A percentile compares a stretch with the other conserved stretches of the same genome.
These are phyloP conservation scores for Phytophthora sojae DNA, from an alignment of 352 stramenopile genomes.

Conservation along the genomic window DNA sequence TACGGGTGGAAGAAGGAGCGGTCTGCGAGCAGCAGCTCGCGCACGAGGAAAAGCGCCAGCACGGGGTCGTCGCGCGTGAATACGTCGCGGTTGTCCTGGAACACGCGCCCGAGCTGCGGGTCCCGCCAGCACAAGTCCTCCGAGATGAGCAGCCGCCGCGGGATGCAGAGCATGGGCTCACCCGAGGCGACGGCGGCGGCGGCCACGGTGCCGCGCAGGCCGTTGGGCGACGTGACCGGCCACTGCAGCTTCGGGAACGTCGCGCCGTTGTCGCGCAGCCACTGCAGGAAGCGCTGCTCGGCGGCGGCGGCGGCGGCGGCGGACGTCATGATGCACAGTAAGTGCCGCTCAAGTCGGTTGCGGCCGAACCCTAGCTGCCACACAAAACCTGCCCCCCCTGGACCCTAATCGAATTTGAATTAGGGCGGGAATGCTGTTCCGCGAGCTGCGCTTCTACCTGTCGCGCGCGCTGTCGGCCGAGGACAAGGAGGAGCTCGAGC, in stretches of 20 bases:
- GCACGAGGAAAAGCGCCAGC: constrained; percentile 85
- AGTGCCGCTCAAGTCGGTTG: not conserved
- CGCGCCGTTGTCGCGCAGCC: constrained; percentile 76
- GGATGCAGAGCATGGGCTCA: constrained; percentile 80
- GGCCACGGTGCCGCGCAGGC: constrained; percentile 69
- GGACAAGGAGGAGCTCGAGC: constrained; percentile 29
- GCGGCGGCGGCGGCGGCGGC: not conserved
- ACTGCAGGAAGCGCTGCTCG: constrained; percentile 69
- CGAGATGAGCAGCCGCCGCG: constrained; percentile 73
- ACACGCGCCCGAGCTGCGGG: constrained; percentile 51
- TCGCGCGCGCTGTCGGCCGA: constrained; percentile 24
- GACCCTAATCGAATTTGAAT: constrained; percentile 14
- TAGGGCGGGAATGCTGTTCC: constrained; percentile 32
- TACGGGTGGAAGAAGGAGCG: constrained; percentile 92
- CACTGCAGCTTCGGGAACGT: constrained; percentile 82
- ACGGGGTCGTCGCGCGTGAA: constrained; percentile 86
- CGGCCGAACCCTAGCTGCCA: not conserved
- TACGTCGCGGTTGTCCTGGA: constrained; percentile 63
- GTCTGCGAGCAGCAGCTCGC: constrained; percentile 66
- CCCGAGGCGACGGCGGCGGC: constrained; percentile 52
- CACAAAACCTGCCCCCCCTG: constrained; percentile 13
- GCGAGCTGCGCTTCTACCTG: constrained; percentile 50
- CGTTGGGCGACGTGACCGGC: constrained; percentile 50
- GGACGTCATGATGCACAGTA: not conserved
- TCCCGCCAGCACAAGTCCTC: constrained; percentile 70